These are phyloP conservation scores for Chalara sp. DNA, from an alignment of 2,329 filamentous ascomycete genomes.

Conservation along the genomic window DNA sequence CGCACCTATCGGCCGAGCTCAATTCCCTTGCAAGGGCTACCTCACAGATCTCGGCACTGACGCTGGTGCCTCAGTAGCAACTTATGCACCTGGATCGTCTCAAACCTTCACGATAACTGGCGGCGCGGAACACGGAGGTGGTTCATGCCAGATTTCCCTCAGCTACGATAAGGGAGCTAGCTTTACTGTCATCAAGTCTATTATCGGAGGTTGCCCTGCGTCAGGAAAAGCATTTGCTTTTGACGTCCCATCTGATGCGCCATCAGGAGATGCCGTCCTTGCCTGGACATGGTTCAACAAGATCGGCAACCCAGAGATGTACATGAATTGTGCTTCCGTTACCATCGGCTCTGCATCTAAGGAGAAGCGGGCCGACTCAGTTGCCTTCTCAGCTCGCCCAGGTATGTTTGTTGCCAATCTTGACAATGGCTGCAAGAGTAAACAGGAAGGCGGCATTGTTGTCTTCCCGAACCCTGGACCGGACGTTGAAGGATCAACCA, in stretches of 20 bases:
- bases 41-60: conserved; percentile 22
- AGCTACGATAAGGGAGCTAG: conserved; percentile 51
- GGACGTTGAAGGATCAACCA: conserved; percentile 25
- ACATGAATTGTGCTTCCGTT: conserved; percentile 59
- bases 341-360: conserved; percentile 32
- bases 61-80: conserved; percentile 50
- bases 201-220: conserved; percentile 19
- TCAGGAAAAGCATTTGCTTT: conserved; percentile 18
- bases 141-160: conserved; percentile 53
- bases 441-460: conserved; percentile 39
- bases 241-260: conserved; percentile 22
- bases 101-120: conserved; percentile 46
- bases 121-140: conserved; percentile 42
- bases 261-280: conserved; percentile 17
- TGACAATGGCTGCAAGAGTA: conserved; percentile 38
- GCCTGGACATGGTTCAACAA: conserved; percentile 52
- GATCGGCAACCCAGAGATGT: conserved; percentile 57
- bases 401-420: conserved; percentile 54
- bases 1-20: conserved; percentile 32
- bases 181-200: conserved; percentile 55
- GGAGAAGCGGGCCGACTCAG: conserved; percentile 4
- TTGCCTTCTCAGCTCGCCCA: conserved; percentile 41
- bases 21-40: conserved; percentile 18
- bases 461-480: conserved; percentile 48
- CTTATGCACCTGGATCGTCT: conserved; percentile 40